These are phyloP conservation scores for Kodamaea laetipori DNA, from an alignment of 805 yeast species.

Conservation along the genomic window DNA sequence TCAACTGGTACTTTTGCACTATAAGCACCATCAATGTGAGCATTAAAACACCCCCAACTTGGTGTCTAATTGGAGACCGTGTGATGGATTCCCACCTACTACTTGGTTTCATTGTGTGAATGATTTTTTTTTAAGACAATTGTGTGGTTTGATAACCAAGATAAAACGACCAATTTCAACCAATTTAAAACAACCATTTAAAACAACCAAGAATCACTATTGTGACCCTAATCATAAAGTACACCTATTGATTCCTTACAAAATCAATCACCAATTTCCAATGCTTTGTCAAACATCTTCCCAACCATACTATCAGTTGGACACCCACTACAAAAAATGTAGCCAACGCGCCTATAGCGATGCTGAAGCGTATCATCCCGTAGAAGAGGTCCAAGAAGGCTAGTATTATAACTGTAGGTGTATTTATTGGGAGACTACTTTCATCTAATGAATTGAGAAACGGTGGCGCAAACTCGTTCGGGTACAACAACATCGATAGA, in stretches of 20 bases:
- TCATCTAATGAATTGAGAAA: constrained; percentile 22
- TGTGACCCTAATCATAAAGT: too few relatives aligned
- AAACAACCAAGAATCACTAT: too few relatives aligned
- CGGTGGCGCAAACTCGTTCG: constrained; percentile 30
- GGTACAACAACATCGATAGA: constrained; percentile 22
- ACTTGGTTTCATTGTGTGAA: not conserved
- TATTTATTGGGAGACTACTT: not conserved
- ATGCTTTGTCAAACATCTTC: constrained; percentile 17
- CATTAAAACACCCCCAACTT: not conserved
- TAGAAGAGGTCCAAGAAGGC: constrained; percentile 23
- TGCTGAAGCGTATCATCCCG: constrained; percentile 18
- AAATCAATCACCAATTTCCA: constrained; percentile 14
- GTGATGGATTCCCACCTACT: not conserved
- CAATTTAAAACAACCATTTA: too few relatives aligned
- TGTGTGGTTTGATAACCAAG: too few relatives aligned
- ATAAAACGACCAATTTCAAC: too few relatives aligned
- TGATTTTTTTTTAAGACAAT: not conserved
- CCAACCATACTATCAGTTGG: constrained; percentile 18
- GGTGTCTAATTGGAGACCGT: not conserved
- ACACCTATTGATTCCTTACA: too few relatives aligned
- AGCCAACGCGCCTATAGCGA: constrained; percentile 19
- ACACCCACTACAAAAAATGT: constrained; percentile 15
- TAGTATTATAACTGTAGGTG: constrained; percentile 3
- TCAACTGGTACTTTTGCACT: constrained; percentile 1
- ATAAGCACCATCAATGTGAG: not conserved